Percentiles rank a stretch among this genome's conserved stretches.
Evolutionary conservation across 257 asterid species (phyloP).

Genomic region (Solanum pinnatisectum): DNA sequence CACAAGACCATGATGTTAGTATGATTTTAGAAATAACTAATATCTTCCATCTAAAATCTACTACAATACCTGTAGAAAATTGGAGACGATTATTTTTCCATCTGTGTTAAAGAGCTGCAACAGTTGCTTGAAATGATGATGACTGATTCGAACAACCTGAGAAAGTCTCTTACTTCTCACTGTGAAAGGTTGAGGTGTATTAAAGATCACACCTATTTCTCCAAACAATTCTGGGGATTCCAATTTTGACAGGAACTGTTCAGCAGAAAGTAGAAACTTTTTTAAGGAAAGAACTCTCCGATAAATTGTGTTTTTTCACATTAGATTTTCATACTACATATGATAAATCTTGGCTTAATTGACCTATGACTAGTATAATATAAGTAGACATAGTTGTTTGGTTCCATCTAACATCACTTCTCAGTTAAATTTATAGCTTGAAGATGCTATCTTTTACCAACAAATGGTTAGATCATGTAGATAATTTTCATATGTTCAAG

Average conservation of each 20-base stretch:
- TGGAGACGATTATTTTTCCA: constrained; percentile 53
- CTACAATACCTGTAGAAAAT: constrained; percentile 62
- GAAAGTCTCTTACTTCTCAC: constrained; percentile 87
- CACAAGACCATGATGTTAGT: not conserved
- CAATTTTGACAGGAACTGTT: constrained; percentile 54
- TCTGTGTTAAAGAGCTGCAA: constrained; percentile 56
- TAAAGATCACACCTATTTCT: constrained; percentile 80
- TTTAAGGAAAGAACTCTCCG: not conserved
- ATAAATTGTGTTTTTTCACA: not conserved
- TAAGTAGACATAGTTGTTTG: not conserved
- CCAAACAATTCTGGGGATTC: constrained; percentile 69
- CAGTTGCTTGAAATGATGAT: constrained; percentile 86
- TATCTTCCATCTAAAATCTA: not conserved
- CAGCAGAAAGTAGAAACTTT: not conserved
- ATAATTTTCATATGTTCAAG: not conserved
- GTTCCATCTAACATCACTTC: not conserved
- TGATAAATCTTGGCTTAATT: not conserved
- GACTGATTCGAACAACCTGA: constrained; percentile 84
- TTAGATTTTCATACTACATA: not conserved
- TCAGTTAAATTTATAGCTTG: not conserved
- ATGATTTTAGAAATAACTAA: not conserved
- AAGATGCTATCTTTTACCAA: not conserved
- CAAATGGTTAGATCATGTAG: not conserved
- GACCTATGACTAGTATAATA: not conserved
- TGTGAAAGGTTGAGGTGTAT: constrained; percentile 83